A percentile compares a stretch with the other conserved stretches of the same genome.
These are phyloP conservation scores for Sesbania bispinosa DNA, from an alignment of 306 rosid species.

Conservation along the genomic window DNA sequence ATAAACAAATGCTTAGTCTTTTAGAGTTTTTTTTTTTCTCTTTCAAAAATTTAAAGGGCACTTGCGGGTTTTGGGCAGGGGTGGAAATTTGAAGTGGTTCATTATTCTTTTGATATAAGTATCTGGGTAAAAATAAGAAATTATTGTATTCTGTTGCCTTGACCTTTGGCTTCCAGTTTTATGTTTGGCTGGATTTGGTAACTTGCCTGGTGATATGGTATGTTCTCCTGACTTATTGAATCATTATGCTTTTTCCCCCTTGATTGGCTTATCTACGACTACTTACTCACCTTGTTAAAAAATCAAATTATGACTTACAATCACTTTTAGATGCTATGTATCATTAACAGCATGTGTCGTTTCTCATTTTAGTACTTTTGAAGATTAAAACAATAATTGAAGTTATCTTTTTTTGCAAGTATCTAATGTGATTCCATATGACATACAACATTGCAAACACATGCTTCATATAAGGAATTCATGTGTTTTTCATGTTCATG, in stretches of 20 bases:
- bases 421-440: slow-evolving; percentile 1
- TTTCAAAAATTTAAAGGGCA: background rate
- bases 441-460: slow-evolving; percentile 8
- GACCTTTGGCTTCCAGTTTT: slow-evolving; percentile 60
- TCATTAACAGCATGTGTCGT: background rate
- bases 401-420: background rate
- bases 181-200: slow-evolving; percentile 94
- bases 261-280: slow-evolving; percentile 1
- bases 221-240: slow-evolving; percentile 31
- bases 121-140: background rate
- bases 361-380: background rate
- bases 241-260: background rate
- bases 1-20: background rate
- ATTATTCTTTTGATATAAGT: slow-evolving; percentile 9
- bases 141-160: slow-evolving; percentile 44
- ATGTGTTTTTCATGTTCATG: slow-evolving; percentile 17
- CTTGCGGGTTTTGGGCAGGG: background rate
- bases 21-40: background rate
- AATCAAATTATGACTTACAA: background rate
- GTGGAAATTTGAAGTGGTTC: background rate
- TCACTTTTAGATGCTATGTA: slow-evolving; percentile 2
- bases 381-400: background rate
- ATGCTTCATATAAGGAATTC: slow-evolving; percentile 12
- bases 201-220: slow-evolving; percentile 97
- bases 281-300: background rate